Base-by-base conservation (phyloP, 2,329 filamentous ascomycete genomes). In the Phoma sp. region DNA sequence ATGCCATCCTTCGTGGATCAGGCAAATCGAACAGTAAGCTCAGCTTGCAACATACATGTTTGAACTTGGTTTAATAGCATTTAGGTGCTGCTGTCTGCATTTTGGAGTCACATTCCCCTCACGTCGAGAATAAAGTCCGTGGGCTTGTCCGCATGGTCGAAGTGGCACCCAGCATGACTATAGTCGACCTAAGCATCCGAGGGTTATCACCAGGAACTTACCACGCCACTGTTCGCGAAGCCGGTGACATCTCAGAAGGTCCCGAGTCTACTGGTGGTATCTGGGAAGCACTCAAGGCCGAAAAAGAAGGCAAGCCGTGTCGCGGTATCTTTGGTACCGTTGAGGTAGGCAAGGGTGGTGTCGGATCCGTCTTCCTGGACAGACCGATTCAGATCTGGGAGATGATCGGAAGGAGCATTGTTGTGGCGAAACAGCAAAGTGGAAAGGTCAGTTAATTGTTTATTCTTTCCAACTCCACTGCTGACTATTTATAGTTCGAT, bases 131-230 rank as follows among this genome's bases (percentile, higher is more conserved):
- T 67, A 82, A 89, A 65, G 92, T 99, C 47, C 86, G 90, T 63
- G 95, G 95, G 25, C 80, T 99, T 36, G 91, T 90, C 58, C 87
- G 95, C 64, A 96, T 99, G 89, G 93, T 99, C 37, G 91, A 98
- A 71, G 91, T 96, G 45, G 87, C 86, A 46, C 82, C 89, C 3
- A 86, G 83, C 37, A 82, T 90, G 66, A 96, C 93, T 10, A 80
- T 98, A 48, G 83, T 98, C 60, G 95, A 99, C 76, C 79, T 98
- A 63, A 96, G 91, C 11, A 82, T 98, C 58, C 88, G 87, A 59
- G 93, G 95, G 38, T 83, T 98, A 27, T 82, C 86, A 22, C 86
- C 91, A 29, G 95, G 95, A 18, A 88, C 78, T 10, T 98, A 98
- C 77, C 83, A 86, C 70, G 92, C 92, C 13, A 93, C 88, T 5